Conservation (phyloP, 176 grass and related monocot genomes). For the Chrysopogon serrulatus region DNA sequence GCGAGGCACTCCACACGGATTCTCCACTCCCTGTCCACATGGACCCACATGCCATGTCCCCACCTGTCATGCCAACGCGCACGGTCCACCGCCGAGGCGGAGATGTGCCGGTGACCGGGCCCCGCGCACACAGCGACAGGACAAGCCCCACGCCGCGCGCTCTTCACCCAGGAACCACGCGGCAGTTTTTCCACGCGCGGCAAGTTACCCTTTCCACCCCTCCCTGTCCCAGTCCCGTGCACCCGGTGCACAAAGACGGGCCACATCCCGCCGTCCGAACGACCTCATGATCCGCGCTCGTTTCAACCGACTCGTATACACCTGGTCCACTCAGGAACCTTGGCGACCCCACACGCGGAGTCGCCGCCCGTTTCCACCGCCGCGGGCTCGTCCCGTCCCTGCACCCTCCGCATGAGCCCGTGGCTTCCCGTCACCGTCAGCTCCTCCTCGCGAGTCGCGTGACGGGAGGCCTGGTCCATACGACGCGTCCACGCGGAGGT, state of each 20-base stretch:
- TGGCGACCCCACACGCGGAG: background rate
- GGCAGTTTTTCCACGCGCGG: background rate
- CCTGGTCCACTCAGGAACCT: background rate
- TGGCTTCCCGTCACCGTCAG: fast-evolving
- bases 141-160: background rate
- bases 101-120: background rate
- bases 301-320: fast-evolving
- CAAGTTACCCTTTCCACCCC: conserved; percentile 28
- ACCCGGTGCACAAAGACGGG: background rate
- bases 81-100: background rate
- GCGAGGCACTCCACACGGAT: background rate
- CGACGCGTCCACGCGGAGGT: background rate
- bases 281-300: fast-evolving
- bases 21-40: background rate
- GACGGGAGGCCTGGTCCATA: fast-evolving
- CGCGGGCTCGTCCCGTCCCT: background rate
- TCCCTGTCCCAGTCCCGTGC: background rate
- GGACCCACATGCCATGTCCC: fast-evolving
- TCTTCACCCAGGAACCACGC: background rate
- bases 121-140: conserved; percentile 2
- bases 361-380: background rate
- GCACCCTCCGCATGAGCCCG: background rate
- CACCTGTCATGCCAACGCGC: background rate
- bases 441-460: background rate
- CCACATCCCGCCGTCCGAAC: background rate